A percentile compares a stretch with the other conserved stretches of the same genome.
These are phyloP conservation scores for Neurospora sp. DNA, from an alignment of 495 filamentous ascomycete species.

Conservation along the genomic window DNA sequence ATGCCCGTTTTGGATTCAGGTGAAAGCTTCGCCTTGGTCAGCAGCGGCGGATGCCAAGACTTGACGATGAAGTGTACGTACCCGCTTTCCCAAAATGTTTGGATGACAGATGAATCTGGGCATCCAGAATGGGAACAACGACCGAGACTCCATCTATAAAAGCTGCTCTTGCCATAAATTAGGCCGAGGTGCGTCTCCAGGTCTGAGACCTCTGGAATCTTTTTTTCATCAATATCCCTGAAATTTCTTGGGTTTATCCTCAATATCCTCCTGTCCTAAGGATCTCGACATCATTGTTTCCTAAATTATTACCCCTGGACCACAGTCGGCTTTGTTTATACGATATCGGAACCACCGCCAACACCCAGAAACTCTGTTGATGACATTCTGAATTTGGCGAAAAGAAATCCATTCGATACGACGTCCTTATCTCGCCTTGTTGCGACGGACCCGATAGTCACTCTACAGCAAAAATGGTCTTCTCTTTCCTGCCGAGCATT, in stretches of 20 bases:
- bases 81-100: background rate
- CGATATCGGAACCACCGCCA: background rate
- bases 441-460: background rate
- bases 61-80: background rate
- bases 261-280: background rate
- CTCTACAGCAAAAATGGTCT: constrained; percentile 2
- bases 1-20: background rate
- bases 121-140: constrained; percentile 1
- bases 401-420: background rate
- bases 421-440: too few relatives aligned
- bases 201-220: background rate
- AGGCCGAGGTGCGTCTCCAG: background rate
- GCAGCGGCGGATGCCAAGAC: background rate
- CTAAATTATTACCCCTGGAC: background rate
- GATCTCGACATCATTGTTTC: background rate
- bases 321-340: background rate
- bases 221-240: background rate
- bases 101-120: background rate
- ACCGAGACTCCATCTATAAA: background rate
- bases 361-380: background rate
- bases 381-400: background rate
- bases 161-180: background rate
- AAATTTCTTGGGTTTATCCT: background rate
- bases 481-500: constrained; percentile 18
- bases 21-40: background rate